phyloP scores from a whole-genome alignment of 129 eudicot species.

The Ambrosia artemisiifolia region DNA sequence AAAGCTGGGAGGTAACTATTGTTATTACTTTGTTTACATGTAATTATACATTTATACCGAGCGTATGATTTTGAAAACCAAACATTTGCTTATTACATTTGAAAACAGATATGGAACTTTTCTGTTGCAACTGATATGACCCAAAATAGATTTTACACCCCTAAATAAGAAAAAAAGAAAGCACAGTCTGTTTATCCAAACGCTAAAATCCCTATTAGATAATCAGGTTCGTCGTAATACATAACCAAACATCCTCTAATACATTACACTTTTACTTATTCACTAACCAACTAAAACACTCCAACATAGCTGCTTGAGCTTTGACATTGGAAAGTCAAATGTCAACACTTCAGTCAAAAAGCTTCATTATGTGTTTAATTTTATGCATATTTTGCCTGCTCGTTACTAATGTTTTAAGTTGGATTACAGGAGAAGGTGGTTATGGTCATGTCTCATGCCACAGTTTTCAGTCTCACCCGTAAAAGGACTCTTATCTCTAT shows the following conservation, averaged over 20 bases:
- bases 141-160: not conserved
- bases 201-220: too few relatives aligned
- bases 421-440: slow-evolving; percentile 84
- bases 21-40: not conserved
- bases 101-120: not conserved
- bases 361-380: not conserved
- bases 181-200: not conserved
- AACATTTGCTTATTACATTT: not conserved
- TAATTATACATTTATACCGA: not conserved
- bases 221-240: too few relatives aligned
- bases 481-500: slow-evolving; percentile 91
- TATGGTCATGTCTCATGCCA: slow-evolving; percentile 93
- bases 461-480: slow-evolving; percentile 76
- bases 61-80: not conserved
- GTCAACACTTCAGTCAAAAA: too few relatives aligned
- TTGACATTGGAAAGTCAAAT: too few relatives aligned
- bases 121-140: not conserved
- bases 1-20: slow-evolving; percentile 67
- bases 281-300: too few relatives aligned
- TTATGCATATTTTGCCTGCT: not conserved
- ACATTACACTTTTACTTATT: too few relatives aligned
- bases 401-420: not conserved
- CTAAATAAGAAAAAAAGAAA: not conserved
- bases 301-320: too few relatives aligned
- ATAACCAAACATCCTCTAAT: too few relatives aligned